These are phyloP conservation scores for Fagus sylvatica DNA, from an alignment of 306 rosid genomes.

Conservation along the genomic window DNA sequence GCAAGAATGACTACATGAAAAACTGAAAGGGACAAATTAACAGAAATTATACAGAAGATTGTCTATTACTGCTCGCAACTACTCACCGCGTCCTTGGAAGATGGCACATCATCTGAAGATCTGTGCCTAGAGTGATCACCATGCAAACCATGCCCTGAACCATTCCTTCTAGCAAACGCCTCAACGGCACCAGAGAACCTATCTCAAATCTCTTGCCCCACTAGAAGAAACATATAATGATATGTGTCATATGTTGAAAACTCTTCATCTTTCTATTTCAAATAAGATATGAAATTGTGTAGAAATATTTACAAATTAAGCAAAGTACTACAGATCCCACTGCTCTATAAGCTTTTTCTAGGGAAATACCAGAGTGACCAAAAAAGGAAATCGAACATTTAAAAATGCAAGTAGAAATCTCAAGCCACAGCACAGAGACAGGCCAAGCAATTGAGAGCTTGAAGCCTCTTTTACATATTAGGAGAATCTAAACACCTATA, in stretches of 20 bases:
- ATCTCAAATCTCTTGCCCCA: slow-evolving; percentile 72
- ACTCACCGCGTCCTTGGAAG: slow-evolving; percentile 91
- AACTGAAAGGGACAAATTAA: neutral
- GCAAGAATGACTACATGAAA: slow-evolving; percentile 1
- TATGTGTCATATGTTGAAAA: slow-evolving; percentile 5
- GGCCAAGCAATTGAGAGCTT: neutral
- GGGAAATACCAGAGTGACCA: neutral
- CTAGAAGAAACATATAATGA: slow-evolving; percentile 33
- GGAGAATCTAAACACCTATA: neutral
- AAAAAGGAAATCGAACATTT: neutral
- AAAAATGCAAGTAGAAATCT: neutral
- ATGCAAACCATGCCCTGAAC: slow-evolving; percentile 63
- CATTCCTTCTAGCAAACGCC: slow-evolving; percentile 89
- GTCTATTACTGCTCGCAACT: neutral
- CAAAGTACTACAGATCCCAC: neutral
- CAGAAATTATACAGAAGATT: neutral
- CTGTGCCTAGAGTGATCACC: slow-evolving; percentile 74
- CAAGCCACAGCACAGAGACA: neutral
- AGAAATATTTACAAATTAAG: neutral
- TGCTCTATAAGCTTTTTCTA: neutral
- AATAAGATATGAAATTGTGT: neutral
- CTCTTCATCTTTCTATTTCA: neutral
- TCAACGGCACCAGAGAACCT: slow-evolving; percentile 82
- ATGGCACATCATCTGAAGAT: slow-evolving; percentile 67
- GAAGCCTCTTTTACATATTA: neutral